Base-by-base conservation (phyloP, 1,139 yeast species). In the Debaryomyces sp. region DNA sequence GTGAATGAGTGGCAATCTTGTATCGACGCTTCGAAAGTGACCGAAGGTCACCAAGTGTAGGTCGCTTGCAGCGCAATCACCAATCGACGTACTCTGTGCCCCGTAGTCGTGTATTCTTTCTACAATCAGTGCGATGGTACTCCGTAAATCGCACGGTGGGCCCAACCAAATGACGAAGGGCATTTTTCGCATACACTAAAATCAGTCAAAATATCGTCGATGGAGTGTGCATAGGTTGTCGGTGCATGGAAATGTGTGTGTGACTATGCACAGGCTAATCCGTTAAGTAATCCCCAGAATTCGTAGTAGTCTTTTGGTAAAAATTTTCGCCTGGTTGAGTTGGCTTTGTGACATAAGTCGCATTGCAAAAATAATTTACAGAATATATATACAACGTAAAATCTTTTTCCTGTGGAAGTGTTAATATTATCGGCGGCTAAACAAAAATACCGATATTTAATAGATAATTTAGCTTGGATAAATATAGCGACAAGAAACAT, bases 311-410 rank as follows among this genome's bases (percentile, higher is more conserved):
- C 30, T 27, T 27, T n/a, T 18, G 17, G 35, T 30, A 27, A 41
- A 41, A 41, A 41, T 30, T 41, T 41, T 41, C 43, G 32, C 38
- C 13, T 18, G 35, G 17, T 17, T 30, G 34, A 12, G 12, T 22
- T 30, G 37, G 37, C 22, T 41, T 41, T 41, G 43, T 41, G 43
- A 15, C 42, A 27, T 17, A 30, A 41, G 33, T 30, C 43, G 13
- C 35, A 41, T n/a, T 41, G 35, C 43, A 12, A 38, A 27, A 39
- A 35, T 35, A 21, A 35, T 35, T 32, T 22, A 22, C 15, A 17
- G 13, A 22, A 35, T 35, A 21, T 35, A 32, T 32, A 35, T 35
- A 21, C 26, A 21, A 35, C 38, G 38, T 35, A 35, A 35, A 35
- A 35, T 35, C 38, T 35, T 35, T n/a, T 35, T 35, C 23, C 17